These are phyloP conservation scores for Schizonepeta tenuifolia DNA, from an alignment of 257 asterid species.

Conservation along the genomic window DNA sequence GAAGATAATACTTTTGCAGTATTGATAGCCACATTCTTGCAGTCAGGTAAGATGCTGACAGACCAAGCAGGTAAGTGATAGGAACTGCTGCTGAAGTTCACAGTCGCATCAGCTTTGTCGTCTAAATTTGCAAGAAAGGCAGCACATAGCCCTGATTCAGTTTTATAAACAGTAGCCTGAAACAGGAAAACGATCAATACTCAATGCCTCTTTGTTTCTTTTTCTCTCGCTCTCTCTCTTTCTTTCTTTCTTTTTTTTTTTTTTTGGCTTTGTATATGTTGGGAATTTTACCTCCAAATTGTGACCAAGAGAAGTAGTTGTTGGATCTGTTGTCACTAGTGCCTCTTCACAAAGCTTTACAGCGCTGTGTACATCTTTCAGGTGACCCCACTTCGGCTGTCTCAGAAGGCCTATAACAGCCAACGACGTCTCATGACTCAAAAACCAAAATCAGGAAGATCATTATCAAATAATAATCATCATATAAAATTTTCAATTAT, in stretches of 20 bases:
- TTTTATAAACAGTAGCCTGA: constrained; percentile 71
- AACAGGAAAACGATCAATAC: constrained; percentile 26
- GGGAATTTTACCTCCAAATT: constrained; percentile 55
- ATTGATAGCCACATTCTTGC: constrained; percentile 68
- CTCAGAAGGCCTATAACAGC: constrained; percentile 52
- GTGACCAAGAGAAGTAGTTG: constrained; percentile 60
- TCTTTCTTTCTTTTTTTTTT: too few species aligned
- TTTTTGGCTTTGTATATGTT: neutral
- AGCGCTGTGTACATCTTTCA: constrained; percentile 72
- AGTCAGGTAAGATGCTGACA: constrained; percentile 82
- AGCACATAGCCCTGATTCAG: constrained; percentile 67
- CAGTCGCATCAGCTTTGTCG: constrained; percentile 57
- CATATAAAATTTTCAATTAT: neutral
- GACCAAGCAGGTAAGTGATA: constrained; percentile 82
- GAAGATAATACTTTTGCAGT: constrained; percentile 61
- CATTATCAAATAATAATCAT: neutral
- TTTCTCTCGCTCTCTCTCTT: neutral
- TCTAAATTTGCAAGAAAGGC: constrained; percentile 75
- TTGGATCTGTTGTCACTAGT: constrained; percentile 67
- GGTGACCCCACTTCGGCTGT: constrained; percentile 85
- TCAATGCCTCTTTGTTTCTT: neutral
- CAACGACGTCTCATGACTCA: neutral
- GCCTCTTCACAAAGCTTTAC: constrained; percentile 82
- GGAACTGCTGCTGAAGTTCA: constrained; percentile 60
- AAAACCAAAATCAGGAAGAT: neutral